Base-by-base conservation (phyloP, 306 rosid genomes). In the Lablab purpureus region DNA sequence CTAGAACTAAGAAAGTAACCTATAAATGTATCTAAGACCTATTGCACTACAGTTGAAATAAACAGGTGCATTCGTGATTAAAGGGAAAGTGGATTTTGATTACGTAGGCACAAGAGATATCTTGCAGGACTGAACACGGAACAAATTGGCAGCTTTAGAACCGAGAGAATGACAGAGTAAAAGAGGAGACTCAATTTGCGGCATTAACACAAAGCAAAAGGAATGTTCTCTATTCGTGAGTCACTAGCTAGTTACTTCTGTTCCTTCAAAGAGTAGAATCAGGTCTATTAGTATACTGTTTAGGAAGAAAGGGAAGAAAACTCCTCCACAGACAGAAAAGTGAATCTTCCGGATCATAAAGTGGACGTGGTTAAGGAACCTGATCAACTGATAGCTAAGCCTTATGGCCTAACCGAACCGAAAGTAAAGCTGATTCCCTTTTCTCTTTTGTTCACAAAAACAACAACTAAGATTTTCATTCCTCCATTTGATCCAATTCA, bases 301-400 rank as follows among this genome's bases (percentile, higher is more conserved):
- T 45, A 56, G 77, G 62, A 76, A 83, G 51, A 74, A 41, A 59
- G 19, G n/a, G n/a, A n/a, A n/a, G n/a, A n/a, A n/a, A n/a, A n/a
- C 68, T 82, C 49, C 75, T 80, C 75, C 65, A 68, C 76, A 66
- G 87, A 87, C 89, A 89, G 82, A 88, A 93, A 93, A 90, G 97
- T 82, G 90, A 89, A 85, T 87, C 94, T 91, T 93, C 91, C 87
- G 89, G 93, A 91, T 91, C 88, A 87, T 88, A 90, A 89, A 93
- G 94, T 81, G 77, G 84, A 80, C 82, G 72, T 75, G 25, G 90
- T 81, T 81, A 81, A 83, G 84, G 85, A 80, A 77, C 77, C 88
- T 82, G 82, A 86, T 83, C 80, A 75, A 88, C 87, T 78, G 74
- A 89, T 93, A 85, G 89, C 37, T 5, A 32, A 32, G 37, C 5